Base-by-base conservation (phyloP, 768 basidiomycete species). In the Leccinum rimulosum region DNA sequence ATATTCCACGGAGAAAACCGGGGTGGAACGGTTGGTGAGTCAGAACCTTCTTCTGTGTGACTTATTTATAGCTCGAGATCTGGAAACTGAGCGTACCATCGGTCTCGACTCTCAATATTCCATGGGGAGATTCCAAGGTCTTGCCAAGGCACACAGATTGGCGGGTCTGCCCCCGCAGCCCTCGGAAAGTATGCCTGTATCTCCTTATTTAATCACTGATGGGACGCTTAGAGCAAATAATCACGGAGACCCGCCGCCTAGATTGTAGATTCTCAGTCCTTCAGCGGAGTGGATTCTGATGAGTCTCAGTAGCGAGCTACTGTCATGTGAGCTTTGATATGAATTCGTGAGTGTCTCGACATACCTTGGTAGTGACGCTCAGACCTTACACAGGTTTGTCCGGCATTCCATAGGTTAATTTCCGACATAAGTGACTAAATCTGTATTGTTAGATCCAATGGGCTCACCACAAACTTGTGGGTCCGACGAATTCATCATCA, bases 301-400 rank as follows among this genome's bases (percentile, higher is more conserved):
- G 0, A 0, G 8, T 14, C 15, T 6, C 9, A 25, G 3, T 15
- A 66, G 64, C 36, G 49, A 52, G 3, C 11, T 15, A 17, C 27
- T 15, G 7, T 28, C 2, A 4, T 15, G 45, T 51, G 19, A 14
- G n/a, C 4, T 14, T 50, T 12, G 52, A 62, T 17, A 25, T 33
- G 22, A 55, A 43, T 30, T 40, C 33, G 66, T 66, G 2, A 52
- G 60, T 40, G 15, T 0, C 14, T 27, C 22, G 7, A 9, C 2
- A 38, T 54, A 40, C 1, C 11, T 9, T 31, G 30, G 10, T 31
- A 31, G 30, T 31, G 2, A 31, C 30, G 30, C 30, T 31, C 30
- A 31, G 30, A 31, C 30, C 30, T 31, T 31, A 10, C 30, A 31
- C 10, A 31, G 10, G 30, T 31, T 31, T 31, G 10, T 31, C 30